Base-by-base conservation (phyloP, 225 moss, liverwort and hornwort genomes). In the Rhytidiadelphus loreus region DNA sequence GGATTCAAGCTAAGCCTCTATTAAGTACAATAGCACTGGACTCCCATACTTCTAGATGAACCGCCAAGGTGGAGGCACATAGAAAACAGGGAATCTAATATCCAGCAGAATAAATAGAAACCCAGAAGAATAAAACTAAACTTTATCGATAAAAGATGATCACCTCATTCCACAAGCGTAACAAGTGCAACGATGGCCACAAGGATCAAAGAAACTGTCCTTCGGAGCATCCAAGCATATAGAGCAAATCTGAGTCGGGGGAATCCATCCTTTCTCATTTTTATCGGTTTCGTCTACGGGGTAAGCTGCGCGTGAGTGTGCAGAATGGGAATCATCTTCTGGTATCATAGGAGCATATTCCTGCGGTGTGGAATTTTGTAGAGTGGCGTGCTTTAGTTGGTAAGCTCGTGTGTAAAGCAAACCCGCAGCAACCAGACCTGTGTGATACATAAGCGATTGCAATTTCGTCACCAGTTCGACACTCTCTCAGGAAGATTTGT, bases 111-210 rank as follows among this genome's bases (percentile, higher is more conserved):
- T 82, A 43, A 43, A 62, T 30, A 84, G 30, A 57, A 57, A 76
- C 24, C 57, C 71, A 88, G 39, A 64, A 44, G 61, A 68, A 68
- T 22, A 44, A 70, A 78, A 66, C 58, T 12, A 16, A 43, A 57
- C 30, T 39, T 77, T 29, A 32, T 82, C 56, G 18, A 37, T 65
- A 41, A 35, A 84, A 87, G 88, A 84, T 60, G 74, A 55, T 59
- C 83, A 98, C 98, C 95, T 95, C n/a, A 90, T 85, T 81, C 94
- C 97, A 90, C 98, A 98, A 25, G 90, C 44, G 85, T 92, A 95
- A 81, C 95, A 98, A 46, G 98, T 96, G 89, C 96, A 95, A 52
- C 94, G 91, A 89, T 98, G 97, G 56, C 97, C 98, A 87, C 97
- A 98, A 50, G 95, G 98, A 86, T 96, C 94, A 58, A 98, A 94